These are phyloP conservation scores for Boeremia lycopersici DNA, from an alignment of 2,329 filamentous ascomycete species.

Conservation along the genomic window DNA sequence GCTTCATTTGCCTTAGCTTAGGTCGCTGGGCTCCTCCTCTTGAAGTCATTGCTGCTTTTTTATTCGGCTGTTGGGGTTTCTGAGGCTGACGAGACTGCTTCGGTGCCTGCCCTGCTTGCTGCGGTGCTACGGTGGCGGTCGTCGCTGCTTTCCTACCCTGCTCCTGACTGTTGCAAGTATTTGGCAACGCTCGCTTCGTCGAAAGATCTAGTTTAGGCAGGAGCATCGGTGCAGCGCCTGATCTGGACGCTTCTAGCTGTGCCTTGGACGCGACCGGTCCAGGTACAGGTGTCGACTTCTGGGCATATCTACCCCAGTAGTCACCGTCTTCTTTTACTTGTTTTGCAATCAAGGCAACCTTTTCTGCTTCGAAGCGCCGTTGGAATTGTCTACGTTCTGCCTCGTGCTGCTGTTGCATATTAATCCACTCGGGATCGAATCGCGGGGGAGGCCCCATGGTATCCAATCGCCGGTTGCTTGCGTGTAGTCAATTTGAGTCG, in stretches of 20 bases:
- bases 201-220: not conserved
- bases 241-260: not conserved
- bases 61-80: not conserved
- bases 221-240: not conserved
- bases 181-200: not conserved
- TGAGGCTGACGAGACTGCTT: not conserved
- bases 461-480: not conserved
- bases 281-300: not conserved
- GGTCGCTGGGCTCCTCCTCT: not conserved
- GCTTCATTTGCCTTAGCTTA: not conserved
- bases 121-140: not conserved
- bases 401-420: not conserved
- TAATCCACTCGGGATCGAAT: not conserved
- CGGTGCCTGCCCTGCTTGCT: not conserved
- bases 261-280: not conserved
- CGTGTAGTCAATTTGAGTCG: not conserved
- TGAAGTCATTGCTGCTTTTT: not conserved
- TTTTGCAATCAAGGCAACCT: not conserved
- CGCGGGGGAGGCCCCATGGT: not conserved
- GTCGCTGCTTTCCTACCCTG: not conserved
- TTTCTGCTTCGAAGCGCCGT: not conserved
- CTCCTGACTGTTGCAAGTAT: not conserved
- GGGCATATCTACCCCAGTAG: not conserved
- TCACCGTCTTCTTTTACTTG: not conserved
- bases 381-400: not conserved